These are phyloP conservation scores for Helicocarpus griseus DNA, from an alignment of 2,329 filamentous ascomycete species.

Conservation along the genomic window DNA sequence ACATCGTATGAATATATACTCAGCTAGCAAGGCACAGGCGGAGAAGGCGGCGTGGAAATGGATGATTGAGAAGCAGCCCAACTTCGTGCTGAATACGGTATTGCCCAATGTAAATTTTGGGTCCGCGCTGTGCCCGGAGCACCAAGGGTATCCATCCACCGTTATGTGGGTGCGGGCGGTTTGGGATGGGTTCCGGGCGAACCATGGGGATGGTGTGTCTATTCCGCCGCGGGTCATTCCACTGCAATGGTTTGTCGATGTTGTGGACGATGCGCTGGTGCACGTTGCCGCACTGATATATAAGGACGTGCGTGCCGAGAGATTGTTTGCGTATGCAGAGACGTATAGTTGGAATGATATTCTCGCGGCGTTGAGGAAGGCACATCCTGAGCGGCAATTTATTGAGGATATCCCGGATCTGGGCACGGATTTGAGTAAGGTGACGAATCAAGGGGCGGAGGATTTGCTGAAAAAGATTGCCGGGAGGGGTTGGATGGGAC, in stretches of 20 bases:
- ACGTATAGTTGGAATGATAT: conserved; percentile 38
- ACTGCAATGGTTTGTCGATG: conserved; percentile 38
- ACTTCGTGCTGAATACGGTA: conserved; percentile 36
- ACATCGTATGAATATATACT: conserved; percentile 28
- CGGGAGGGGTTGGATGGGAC: conserved; percentile 19
- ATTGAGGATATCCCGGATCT: conserved; percentile 16
- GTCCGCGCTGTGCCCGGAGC: conserved; percentile 23
- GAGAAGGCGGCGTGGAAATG: conserved; percentile 42
- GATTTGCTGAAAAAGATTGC: conserved; percentile 21
- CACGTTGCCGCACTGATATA: conserved; percentile 45
- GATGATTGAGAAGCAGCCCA: conserved; percentile 33
- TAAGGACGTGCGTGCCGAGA: conserved; percentile 36
- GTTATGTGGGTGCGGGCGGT: conserved; percentile 14
- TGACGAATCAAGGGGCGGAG: conserved; percentile 19
- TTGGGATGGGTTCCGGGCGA: conserved; percentile 14
- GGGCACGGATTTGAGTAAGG: conserved; percentile 15
- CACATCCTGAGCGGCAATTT: conserved; percentile 32
- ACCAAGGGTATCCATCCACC: conserved; percentile 17
- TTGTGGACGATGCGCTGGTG: conserved; percentile 41
- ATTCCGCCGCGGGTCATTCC: too few species aligned
- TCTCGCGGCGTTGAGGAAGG: conserved; percentile 27
- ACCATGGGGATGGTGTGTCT: neutral
- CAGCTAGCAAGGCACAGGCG: conserved; percentile 38
- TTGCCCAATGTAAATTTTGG: conserved; percentile 29
- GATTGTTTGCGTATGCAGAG: conserved; percentile 45